Percentiles rank a stretch among this genome's conserved stretches.
Conservation (phyloP, 192 early-diverging fungal species). For the Pilaira anomala region DNA sequence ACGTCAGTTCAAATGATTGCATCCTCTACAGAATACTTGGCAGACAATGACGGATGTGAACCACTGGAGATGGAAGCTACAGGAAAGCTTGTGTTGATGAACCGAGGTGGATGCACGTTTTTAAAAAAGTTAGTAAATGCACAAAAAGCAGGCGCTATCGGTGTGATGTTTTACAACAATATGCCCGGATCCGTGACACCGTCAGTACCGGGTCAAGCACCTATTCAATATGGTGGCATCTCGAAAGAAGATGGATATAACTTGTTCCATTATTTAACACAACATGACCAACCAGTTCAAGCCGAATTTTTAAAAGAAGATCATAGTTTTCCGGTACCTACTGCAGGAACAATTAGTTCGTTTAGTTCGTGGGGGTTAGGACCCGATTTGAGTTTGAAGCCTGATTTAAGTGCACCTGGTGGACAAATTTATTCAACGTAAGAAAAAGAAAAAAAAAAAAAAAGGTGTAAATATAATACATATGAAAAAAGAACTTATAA, state of each 20-base stretch:
- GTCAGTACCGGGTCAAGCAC: conserved; percentile 9
- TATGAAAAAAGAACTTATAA: neutral
- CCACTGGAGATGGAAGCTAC: conserved; percentile 3
- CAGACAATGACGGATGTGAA: conserved; percentile 50
- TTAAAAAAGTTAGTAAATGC: conserved; percentile 41
- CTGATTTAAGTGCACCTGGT: conserved; percentile 63
- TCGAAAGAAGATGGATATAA: conserved; percentile 37
- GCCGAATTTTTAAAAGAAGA: conserved; percentile 34
- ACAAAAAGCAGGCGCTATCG: conserved; percentile 47
- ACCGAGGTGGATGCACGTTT: conserved; percentile 47
- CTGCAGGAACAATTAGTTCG: conserved; percentile 44
- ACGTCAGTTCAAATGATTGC: conserved; percentile 36
- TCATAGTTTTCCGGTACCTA: conserved; percentile 31
- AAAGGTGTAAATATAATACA: neutral
- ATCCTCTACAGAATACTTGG: conserved; percentile 33
- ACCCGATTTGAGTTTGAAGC: conserved; percentile 57
- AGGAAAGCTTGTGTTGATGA: conserved; percentile 45
- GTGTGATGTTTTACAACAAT: conserved; percentile 48
- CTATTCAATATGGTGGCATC: conserved; percentile 43
- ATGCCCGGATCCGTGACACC: conserved; percentile 34
- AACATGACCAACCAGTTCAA: conserved; percentile 10
- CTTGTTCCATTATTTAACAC: conserved; percentile 14
- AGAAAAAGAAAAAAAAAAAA: conserved; percentile 37
- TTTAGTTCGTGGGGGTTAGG: conserved; percentile 69
- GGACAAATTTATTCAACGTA: conserved; percentile 66